Conservation (phyloP, 208 protist genomes). For the Trypanosoma caninum region DNA sequence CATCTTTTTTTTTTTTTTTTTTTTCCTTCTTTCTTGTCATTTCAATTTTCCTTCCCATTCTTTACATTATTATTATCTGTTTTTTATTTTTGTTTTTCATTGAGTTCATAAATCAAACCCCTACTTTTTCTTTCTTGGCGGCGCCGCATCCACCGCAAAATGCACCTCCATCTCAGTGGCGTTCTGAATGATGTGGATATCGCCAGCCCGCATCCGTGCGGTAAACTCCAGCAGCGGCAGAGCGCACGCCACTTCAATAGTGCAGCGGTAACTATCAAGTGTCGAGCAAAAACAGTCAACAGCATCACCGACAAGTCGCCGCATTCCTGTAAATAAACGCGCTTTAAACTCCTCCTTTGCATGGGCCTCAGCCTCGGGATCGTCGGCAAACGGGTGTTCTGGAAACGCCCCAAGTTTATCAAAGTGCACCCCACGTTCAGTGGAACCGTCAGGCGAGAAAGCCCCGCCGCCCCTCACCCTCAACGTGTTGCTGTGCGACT, state of each 20-base stretch:
- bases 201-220: slow-evolving; percentile 31
- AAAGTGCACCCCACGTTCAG: neutral
- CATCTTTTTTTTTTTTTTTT: too few species aligned
- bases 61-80: neutral
- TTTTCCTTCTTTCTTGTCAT: neutral
- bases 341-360: slow-evolving; percentile 30
- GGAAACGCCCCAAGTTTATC: neutral
- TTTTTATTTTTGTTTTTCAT: too few species aligned
- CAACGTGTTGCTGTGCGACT: neutral
- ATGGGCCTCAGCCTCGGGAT: neutral
- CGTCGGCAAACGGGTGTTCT: neutral
- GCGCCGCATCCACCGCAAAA: slow-evolving; percentile 33
- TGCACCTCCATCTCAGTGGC: slow-evolving; percentile 55
- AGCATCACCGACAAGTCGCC: slow-evolving; percentile 17
- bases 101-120: too few species aligned
- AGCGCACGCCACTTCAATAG: slow-evolving; percentile 46
- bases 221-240: slow-evolving; percentile 59
- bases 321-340: slow-evolving; percentile 20
- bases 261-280: slow-evolving; percentile 24
- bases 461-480: neutral
- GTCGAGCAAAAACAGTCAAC: slow-evolving; percentile 14
- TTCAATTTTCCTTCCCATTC: neutral
- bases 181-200: slow-evolving; percentile 48
- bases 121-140: slow-evolving; percentile 33
- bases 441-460: neutral